Percentiles rank a stretch among this genome's conserved stretches.
phyloP scores from a whole-genome alignment of 1,139 yeast genomes.

The Spencermartinsiella ligniputridi region DNA sequence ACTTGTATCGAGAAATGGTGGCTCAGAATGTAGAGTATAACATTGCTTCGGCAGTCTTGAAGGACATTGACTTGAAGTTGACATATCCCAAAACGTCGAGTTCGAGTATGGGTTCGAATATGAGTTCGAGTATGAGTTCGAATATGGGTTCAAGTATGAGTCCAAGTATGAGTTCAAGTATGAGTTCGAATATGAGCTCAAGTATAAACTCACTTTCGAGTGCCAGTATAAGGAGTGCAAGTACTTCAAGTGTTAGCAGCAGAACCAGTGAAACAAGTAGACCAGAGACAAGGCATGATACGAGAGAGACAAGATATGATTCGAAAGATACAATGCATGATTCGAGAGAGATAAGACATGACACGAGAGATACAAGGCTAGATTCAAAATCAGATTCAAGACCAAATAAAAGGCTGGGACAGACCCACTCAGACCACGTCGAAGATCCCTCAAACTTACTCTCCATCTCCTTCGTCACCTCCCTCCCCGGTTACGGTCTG shows the following conservation, averaged over 20 bases:
- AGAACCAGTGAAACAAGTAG: background rate
- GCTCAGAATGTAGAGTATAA: constrained; percentile 9
- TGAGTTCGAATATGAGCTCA: background rate
- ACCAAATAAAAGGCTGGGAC: background rate
- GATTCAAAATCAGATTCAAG: background rate
- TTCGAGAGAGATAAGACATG: background rate
- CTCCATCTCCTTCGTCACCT: constrained; percentile 19
- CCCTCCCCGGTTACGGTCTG: constrained; percentile 28
- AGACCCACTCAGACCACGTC: background rate
- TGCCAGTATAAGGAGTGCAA: too few species aligned
- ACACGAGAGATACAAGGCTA: background rate
- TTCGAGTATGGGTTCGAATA: background rate
- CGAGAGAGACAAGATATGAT: background rate
- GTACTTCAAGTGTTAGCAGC: background rate
- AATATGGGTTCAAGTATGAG: background rate
- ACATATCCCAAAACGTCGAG: constrained; percentile 5
- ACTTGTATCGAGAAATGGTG: constrained; percentile 46
- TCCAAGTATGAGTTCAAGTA: background rate
- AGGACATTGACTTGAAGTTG: constrained; percentile 16
- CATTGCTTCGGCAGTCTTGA: constrained; percentile 11
- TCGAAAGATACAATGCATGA: background rate
- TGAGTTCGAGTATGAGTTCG: constrained; percentile 2
- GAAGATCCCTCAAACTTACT: background rate
- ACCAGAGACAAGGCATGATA: too few species aligned
- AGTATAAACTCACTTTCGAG: background rate